Evolutionary conservation across 371 early-diverging fungal species (phyloP).

Genomic region (Haplosporangium sp.): DNA sequence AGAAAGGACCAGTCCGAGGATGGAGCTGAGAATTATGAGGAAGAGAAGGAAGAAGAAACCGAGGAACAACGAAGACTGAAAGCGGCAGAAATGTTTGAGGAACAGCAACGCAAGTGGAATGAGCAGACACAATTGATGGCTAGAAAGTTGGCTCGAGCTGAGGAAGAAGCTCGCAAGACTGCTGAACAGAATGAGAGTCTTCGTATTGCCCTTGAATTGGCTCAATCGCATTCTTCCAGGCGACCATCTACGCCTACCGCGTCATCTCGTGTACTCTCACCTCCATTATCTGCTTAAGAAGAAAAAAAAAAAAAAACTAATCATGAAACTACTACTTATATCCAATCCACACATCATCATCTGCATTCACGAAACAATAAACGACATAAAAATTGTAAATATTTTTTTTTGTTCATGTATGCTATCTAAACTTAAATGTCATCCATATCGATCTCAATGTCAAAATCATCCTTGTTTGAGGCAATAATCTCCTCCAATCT

Average conservation of each 20-base stretch:
- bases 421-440: constrained; percentile 23
- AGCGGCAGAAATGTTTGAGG: constrained; percentile 21
- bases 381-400: neutral
- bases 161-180: constrained; percentile 23
- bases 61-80: neutral
- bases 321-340: neutral
- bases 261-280: constrained; percentile 5
- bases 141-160: constrained; percentile 15
- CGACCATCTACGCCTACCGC: neutral
- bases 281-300: constrained; percentile 16
- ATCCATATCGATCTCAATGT: constrained; percentile 43
- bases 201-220: constrained; percentile 27
- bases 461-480: constrained; percentile 36
- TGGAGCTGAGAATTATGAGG: neutral
- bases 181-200: constrained; percentile 28
- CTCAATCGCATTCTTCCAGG: constrained; percentile 3
- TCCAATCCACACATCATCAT: neutral
- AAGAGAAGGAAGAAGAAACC: constrained; percentile 5
- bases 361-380: constrained; percentile 1
- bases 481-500: constrained; percentile 38
- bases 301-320: neutral
- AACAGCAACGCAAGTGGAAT: constrained; percentile 41
- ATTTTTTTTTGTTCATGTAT: neutral
- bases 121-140: constrained; percentile 37
- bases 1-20: neutral